A percentile compares a stretch with the other conserved stretches of the same genome.
phyloP scores from a whole-genome alignment of 1,284 basidiomycete genomes.

The Ganoderma lucidum region DNA sequence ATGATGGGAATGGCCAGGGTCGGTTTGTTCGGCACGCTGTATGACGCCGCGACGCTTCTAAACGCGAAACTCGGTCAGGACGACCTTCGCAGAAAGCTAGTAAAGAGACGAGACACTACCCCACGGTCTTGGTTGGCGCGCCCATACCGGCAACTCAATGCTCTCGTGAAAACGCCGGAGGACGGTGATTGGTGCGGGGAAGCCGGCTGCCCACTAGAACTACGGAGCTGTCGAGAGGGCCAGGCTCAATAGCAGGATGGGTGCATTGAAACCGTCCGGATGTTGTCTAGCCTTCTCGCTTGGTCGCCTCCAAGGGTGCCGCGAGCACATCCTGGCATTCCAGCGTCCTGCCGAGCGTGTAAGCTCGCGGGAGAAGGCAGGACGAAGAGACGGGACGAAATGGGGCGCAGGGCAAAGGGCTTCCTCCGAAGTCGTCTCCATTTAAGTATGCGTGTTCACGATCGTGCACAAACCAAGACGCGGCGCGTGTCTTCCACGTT shows the following conservation, averaged over 20 bases:
- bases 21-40: background rate
- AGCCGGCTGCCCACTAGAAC: background rate
- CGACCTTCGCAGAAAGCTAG: background rate
- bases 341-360: background rate
- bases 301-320: background rate
- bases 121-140: background rate
- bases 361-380: constrained; percentile 6
- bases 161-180: background rate
- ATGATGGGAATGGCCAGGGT: background rate
- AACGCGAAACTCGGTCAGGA: background rate
- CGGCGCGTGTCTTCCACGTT: background rate
- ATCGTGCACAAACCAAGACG: background rate
- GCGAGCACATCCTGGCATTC: background rate
- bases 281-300: background rate
- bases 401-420: constrained; percentile 2
- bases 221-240: background rate
- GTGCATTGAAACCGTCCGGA: constrained; percentile 6
- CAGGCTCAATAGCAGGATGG: background rate
- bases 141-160: constrained; percentile 2
- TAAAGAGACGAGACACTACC: background rate
- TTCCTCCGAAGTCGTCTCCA: constrained; percentile 1
- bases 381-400: constrained; percentile 1
- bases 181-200: background rate
- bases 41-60: background rate
- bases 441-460: background rate